Percentiles rank a stretch among this genome's conserved stretches.
These are phyloP conservation scores for Solanum dulcamara DNA, from an alignment of 257 asterid species.

Conservation along the genomic window DNA sequence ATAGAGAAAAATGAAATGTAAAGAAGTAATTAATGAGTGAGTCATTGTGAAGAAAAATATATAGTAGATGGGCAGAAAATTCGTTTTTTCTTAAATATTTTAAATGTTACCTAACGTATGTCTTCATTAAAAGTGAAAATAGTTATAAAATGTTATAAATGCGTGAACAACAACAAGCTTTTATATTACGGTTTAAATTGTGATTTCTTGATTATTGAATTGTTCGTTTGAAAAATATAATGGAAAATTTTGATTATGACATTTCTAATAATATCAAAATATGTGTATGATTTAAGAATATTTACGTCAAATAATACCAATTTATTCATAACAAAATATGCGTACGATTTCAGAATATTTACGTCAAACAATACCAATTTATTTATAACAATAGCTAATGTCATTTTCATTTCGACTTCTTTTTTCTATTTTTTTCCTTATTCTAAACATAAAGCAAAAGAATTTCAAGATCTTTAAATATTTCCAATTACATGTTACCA, in stretches of 20 bases:
- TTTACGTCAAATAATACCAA: no score
- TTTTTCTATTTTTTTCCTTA: neutral
- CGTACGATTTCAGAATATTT: neutral
- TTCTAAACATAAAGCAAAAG: neutral
- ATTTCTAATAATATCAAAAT: no score
- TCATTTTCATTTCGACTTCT: neutral
- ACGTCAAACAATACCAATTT: neutral
- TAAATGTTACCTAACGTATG: neutral
- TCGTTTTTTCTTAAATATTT: neutral
- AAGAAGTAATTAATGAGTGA: neutral
- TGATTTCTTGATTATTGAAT: neutral
- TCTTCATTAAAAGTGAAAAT: neutral
- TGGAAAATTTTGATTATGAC: no score
- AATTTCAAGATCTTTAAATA: constrained; percentile 22
- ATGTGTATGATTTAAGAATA: no score
- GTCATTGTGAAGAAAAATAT: neutral
- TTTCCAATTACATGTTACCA: constrained; percentile 18
- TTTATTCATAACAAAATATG: neutral
- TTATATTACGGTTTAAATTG: neutral
- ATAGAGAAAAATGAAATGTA: neutral
- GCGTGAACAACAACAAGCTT: neutral
- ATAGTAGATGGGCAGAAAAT: neutral
- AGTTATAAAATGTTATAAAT: neutral
- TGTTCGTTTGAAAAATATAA: neutral
- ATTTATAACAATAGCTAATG: neutral